Evolutionary conservation across 148 eudicot genomes (phyloP).

Genomic region (Spergularia marina): DNA sequence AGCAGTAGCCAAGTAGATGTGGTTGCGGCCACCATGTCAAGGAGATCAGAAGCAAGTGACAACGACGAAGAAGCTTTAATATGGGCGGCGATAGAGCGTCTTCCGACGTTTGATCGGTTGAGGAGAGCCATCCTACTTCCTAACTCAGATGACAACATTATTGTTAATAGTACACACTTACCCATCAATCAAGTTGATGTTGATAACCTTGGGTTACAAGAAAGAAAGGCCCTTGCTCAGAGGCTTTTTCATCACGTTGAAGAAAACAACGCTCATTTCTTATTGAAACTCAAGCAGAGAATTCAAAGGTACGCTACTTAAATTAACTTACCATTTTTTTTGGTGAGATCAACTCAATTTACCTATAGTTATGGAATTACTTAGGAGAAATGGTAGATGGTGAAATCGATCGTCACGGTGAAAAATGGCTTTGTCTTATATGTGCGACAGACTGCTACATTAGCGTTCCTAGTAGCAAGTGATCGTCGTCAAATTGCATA

Average conservation of each 20-base stretch:
- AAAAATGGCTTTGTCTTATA: too few relatives aligned
- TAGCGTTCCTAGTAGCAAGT: too few relatives aligned
- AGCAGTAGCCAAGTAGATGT: neutral
- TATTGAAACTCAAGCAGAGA: conserved; percentile 7
- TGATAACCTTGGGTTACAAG: conserved; percentile 7
- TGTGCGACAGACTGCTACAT: too few relatives aligned
- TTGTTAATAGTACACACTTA: neutral
- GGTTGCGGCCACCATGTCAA: neutral
- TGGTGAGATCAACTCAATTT: too few relatives aligned
- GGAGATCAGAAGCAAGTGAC: neutral
- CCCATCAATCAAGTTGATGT: conserved; percentile 5
- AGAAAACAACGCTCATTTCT: neutral
- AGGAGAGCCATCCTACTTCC: neutral
- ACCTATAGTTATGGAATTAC: too few relatives aligned
- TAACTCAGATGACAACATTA: neutral
- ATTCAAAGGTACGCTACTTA: neutral
- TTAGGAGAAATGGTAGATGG: too few relatives aligned
- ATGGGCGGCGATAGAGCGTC: conserved; percentile 18
- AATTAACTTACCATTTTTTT: too few relatives aligned
- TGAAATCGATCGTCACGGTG: too few relatives aligned
- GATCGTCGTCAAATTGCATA: too few relatives aligned
- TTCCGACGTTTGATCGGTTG: conserved; percentile 8
- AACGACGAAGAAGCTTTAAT: conserved; percentile 10
- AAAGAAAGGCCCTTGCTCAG: conserved; percentile 3
- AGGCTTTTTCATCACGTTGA: conserved; percentile 11